Evolutionary conservation across 2,329 filamentous ascomycete species (phyloP), one percentile per base, ranked within the genome.

Genomic region (Juglanconis juglandina): DNA sequence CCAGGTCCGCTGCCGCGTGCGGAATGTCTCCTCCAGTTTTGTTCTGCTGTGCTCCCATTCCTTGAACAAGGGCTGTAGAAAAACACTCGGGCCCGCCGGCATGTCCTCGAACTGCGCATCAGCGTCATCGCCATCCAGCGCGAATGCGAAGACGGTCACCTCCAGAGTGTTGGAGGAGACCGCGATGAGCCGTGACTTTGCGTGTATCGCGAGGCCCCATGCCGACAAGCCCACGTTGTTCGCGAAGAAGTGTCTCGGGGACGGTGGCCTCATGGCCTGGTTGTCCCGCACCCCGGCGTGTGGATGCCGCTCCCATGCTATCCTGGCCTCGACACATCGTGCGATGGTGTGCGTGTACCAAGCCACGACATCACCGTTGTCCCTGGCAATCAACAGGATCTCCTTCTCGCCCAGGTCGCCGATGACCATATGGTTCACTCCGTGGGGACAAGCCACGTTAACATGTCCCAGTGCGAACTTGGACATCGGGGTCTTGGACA

Each of bases 151-250:
- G 1, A 86, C 78, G 0, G 77, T 81, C 6, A 83, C 73, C 63
- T 83, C 80, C 55, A 70, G 69, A 4, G 81, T 83, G 70, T 99
- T 99, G 0, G 90, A 87, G 67, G 90, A 91, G 44, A 96, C 88
- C 0, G 94, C 95, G 64, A 99, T 89, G 63, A 97, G 78, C 0
- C 93, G 86, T n/a, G 91, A 91, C 64, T 87, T 78, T 63, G 85
- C 82, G 71, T 98, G 94, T 10, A 96, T 82, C 7, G 92, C 89
- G 52, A 96, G 75, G 0, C 94, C 95, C 95, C 95, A 99, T 2
- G 93, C 94, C 62, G 91, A 94, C 32, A 75, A 77, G 1, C 85
- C 84, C 2, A 96, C 92, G 69, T 90, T 92, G 42, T 89, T 84
- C 61, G 86, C 84, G 60, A 96, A 90, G 69, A 96, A 90, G 0